Evolutionary conservation across 225 moss, liverwort and hornwort species (phyloP), one percentile per base, ranked within the genome.

Genomic region (Pseudisothecium myosuroides): DNA sequence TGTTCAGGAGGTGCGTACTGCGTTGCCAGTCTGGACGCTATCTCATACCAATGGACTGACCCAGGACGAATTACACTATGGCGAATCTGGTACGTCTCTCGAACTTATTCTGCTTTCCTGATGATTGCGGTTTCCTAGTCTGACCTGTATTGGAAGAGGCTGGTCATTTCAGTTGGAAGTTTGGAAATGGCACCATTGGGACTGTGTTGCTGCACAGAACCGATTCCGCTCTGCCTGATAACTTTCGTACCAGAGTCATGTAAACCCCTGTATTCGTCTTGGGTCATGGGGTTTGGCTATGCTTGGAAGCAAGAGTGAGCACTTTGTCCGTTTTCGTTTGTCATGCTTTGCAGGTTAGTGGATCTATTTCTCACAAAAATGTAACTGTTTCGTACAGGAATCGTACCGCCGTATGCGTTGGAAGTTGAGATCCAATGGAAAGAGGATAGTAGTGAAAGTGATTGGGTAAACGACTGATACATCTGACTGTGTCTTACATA

Each of bases 401-500:
- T 99, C 91, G 99, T 99, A 59, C 99, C 99, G 9, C 95, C 96
- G 23, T 95, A 95, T 89, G 91, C 96, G 10, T 94, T 99, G 91
- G 96, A 97, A 91, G 84, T 99, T 59, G 97, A 96, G 82, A 91
- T 99, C 77, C 95, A 99, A 85, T 99, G 99, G 97, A 94, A 95
- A 92, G 99, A 96, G 82, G 96, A 95, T 84, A 86, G 59, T 18
- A 90, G 90, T 65, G 95, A 85, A 39, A 89, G 90, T 59, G 83
- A 65, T 71, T 97, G 96, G 97, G 99, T 99, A 95, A 88, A 18
- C 41, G 55, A 20, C n/a, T 74, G 16, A 86, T 47, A 0, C n/a
- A 41, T 79, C 14, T 81, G 66, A n/a, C 65, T 47, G 16, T 68
- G 8, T 77, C 58, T 23, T 47, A 4, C 32, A 17, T 43, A 39